phyloP scores from a whole-genome alignment of 2,329 filamentous ascomycete genomes.

The Blumeriella jaapii region DNA sequence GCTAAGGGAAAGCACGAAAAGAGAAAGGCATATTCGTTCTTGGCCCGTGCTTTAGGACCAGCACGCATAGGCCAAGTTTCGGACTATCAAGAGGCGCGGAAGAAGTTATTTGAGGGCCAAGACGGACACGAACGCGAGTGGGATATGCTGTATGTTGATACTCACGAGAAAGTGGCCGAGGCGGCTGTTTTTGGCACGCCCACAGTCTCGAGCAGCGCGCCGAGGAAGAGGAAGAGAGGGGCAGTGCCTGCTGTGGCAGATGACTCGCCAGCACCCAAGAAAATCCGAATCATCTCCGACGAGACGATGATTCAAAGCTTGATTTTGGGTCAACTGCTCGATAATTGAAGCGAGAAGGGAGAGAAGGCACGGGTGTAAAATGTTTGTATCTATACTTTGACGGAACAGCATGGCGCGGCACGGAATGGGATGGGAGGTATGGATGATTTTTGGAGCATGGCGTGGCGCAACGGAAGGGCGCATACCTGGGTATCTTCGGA shows the following conservation, averaged over 20 bases:
- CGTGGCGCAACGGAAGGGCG: too few species aligned
- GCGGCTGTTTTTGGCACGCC: conserved; percentile 23
- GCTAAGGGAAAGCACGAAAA: conserved; percentile 51
- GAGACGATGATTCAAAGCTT: conserved; percentile 89
- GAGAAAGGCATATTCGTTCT: conserved; percentile 65
- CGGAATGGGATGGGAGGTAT: not conserved
- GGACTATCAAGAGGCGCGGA: conserved; percentile 53
- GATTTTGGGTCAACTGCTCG: conserved; percentile 67
- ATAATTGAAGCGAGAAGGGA: too few species aligned
- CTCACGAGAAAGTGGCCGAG: conserved; percentile 37
- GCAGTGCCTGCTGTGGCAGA: conserved; percentile 25
- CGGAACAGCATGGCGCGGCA: too few species aligned
- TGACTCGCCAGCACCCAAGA: conserved; percentile 33
- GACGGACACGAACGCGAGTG: conserved; percentile 38
- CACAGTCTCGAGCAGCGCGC: conserved; percentile 19
- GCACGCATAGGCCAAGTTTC: conserved; percentile 51
- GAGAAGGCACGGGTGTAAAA: too few species aligned
- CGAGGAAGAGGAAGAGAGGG: conserved; percentile 35
- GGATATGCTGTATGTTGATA: conserved; percentile 73
- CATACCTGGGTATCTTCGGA: too few species aligned
- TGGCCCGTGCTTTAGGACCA: conserved; percentile 69
- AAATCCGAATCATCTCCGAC: conserved; percentile 60
- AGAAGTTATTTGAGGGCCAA: conserved; percentile 41
- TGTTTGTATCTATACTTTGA: too few species aligned
- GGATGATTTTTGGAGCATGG: not conserved